Conservation (phyloP, 129 eudicot species). For the Tanacetum coccineum region DNA sequence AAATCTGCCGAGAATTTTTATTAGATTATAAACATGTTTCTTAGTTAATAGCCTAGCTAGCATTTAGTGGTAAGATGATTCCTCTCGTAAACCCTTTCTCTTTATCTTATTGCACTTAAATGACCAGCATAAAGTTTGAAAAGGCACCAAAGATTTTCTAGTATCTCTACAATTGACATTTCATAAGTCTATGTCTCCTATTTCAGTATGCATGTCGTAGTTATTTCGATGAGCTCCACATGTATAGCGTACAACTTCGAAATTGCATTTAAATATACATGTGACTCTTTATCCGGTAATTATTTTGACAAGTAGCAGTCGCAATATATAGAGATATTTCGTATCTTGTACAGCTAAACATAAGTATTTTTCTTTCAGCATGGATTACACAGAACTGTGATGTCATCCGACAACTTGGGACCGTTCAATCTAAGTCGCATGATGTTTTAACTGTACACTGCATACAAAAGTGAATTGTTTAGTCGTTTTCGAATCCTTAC, state of each 20-base stretch:
- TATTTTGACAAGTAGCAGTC: constrained; percentile 3
- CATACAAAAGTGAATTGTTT: neutral
- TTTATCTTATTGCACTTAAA: too few relatives aligned
- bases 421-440: too few relatives aligned
- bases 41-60: constrained; percentile 11
- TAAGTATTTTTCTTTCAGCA: too few relatives aligned
- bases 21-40: neutral
- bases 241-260: constrained; percentile 13
- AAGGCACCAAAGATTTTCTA: constrained; percentile 21
- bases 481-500: neutral
- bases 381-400: too few relatives aligned
- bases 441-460: too few relatives aligned
- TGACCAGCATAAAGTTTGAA: constrained; percentile 25
- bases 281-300: too few relatives aligned
- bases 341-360: too few relatives aligned
- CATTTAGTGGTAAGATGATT: constrained; percentile 5
- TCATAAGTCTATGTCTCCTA: constrained; percentile 22
- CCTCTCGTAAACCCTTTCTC: constrained; percentile 23
- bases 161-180: constrained; percentile 20
- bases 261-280: neutral
- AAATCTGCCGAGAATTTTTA: neutral
- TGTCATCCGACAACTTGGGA: too few relatives aligned
- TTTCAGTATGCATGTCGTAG: constrained; percentile 7
- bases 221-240: constrained; percentile 17
- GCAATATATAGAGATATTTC: neutral